Evolutionary conservation across 2,329 filamentous ascomycete species (phyloP), one percentile per base, ranked within the genome.

Genomic region (Nemania sp.): DNA sequence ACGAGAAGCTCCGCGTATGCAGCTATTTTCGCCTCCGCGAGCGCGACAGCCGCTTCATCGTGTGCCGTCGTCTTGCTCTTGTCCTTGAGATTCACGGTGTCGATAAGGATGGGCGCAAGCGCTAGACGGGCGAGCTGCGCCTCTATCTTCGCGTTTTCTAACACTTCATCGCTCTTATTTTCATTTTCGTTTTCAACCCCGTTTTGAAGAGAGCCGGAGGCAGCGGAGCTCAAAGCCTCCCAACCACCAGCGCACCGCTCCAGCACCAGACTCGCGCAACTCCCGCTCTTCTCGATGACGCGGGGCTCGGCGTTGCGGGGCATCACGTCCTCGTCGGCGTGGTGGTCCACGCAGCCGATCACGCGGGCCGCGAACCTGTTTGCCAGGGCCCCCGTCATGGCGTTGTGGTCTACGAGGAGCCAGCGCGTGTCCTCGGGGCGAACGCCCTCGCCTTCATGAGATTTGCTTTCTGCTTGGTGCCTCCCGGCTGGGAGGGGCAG

Each of bases 331-430:
- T 96, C 93, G 69, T 96, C 92, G 0, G 87, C 89, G 77, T 96
- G 93, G 79, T 96, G 93, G 79, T 96, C 93, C 62, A 96, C 86
- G 70, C 90, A 90, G 3, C 90, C 91, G 4, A 84, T 80, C 0
- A 94, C 86, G 8, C 82, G 81, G 3, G 76, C 68, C 0, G 80
- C 80, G 74, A 88, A 92, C 18, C 82, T 78, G 43, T 77, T 79
- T 18, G 84, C 86, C 18, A 95, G 81, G 15, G 80, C 74, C 0
- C 92, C 91, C 5, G 90, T 90, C 55, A 93, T 82, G 0, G 83
- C 85, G 76, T 96, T 96, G 82, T 96, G 93, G 80, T 96, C 93
- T 3, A 96, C 92, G 0, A 96, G 82, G 20, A 93, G 80, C 91
- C 91, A 94, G 57, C 82, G 83, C 1, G 91, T 90, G 54, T 88